Conservation (phyloP, 352 stramenopile genomes). For the Pythium vanterpoolii region DNA sequence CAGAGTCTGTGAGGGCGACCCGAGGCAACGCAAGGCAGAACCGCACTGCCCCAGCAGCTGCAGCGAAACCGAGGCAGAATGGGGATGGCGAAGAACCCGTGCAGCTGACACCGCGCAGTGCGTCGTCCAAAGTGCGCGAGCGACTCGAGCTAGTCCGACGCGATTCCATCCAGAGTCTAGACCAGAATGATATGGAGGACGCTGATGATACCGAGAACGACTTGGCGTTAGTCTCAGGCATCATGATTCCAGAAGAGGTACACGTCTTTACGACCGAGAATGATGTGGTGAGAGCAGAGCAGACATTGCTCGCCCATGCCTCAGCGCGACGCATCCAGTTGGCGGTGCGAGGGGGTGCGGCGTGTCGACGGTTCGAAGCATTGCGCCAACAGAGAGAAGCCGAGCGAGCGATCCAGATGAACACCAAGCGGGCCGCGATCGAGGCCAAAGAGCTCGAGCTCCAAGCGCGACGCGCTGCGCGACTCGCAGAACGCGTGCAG, state of each 20-base stretch:
- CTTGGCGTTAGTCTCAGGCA: not conserved
- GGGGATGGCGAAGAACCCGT: not conserved
- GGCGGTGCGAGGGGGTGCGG: not conserved
- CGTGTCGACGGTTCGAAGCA: not conserved
- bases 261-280: conserved; percentile 6
- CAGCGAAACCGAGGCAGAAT: not conserved
- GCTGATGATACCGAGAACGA: not conserved
- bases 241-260: conserved; percentile 2
- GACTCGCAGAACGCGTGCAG: not conserved
- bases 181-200: not conserved
- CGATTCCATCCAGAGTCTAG: conserved; percentile 19
- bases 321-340: conserved; percentile 22
- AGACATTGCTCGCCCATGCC: conserved; percentile 3
- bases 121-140: conserved; percentile 31
- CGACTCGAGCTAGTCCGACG: conserved; percentile 31
- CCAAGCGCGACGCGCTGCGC: not conserved
- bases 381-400: not conserved
- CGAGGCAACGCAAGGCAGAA: not conserved
- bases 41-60: not conserved
- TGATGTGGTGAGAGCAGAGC: conserved; percentile 5
- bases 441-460: conserved; percentile 12
- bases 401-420: not conserved
- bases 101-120: conserved; percentile 6
- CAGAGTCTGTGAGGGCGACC: not conserved
- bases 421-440: not conserved